Base-by-base conservation (phyloP, 2,329 filamentous ascomycete genomes). In the Chrysoporthe puriensis region DNA sequence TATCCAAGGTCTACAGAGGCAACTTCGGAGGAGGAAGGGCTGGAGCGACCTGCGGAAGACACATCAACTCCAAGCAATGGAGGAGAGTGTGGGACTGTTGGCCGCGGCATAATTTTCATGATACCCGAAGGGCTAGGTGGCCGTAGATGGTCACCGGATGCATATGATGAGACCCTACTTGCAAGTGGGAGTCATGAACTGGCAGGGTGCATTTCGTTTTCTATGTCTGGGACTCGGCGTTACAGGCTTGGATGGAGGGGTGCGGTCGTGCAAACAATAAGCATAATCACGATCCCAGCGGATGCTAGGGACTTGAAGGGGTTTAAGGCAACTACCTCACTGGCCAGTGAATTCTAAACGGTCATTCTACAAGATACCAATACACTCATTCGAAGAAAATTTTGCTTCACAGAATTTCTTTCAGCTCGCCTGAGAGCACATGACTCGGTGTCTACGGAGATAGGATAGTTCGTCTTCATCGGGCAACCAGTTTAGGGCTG, bases 1-100 rank as follows among this genome's bases (percentile, higher is more conserved):
- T 18, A 66, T 66, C 40, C 59, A 50, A n/a, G 64, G 42, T 4
- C 40, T 57, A 11, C 64, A 48, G 16, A 57, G 58, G 34, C 61
- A 63, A 34, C 36, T 66, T 9, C 64, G 64, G 3, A 54, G 64
- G 64, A 66, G 64, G 36, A 44, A 66, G 42, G 64, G 64, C n/a
- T 66, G 64, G 64, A 52, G 42, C 4, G 58, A 66, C 14, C 40
- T 52, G 13, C 54, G 64, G 18, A 56, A 46, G 40, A 62, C 18
- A 32, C 48, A 43, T 36, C 50, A 66, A 11, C 42, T 61, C 21
- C 64, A 62, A 21, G 46, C 36, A 4, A 40, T 44, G 13, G 64
- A 66, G 18, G 64, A 66, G 58, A 44, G 48, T 18, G 18, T 44
- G 2, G 64, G 64, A 14, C 48, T 66, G 3, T 26, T 66, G 40